These are phyloP conservation scores for Cladosporium sp. DNA, from an alignment of 2,329 filamentous ascomycete species.

Conservation along the genomic window DNA sequence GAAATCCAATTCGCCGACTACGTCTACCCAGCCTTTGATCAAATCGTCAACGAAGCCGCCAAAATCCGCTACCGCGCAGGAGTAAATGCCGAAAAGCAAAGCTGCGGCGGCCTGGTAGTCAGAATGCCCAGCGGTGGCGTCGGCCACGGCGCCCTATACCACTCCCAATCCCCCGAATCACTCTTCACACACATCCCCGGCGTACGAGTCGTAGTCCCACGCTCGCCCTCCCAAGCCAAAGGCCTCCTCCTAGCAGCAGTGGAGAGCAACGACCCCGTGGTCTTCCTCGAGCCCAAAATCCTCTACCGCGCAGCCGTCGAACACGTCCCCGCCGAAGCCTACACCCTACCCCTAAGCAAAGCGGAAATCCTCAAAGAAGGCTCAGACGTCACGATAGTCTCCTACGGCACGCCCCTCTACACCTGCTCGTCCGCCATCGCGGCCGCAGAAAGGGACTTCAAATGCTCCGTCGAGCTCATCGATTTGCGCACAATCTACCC, in stretches of 20 bases:
- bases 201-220: conserved; percentile 76
- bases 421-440: conserved; percentile 73
- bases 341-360: conserved; percentile 78
- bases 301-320: conserved; percentile 88
- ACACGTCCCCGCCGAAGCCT: conserved; percentile 76
- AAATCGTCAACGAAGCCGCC: conserved; percentile 88
- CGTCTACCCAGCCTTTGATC: conserved; percentile 86
- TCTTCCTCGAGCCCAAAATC: conserved; percentile 94
- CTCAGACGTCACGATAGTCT: conserved; percentile 75
- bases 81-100: conserved; percentile 33
- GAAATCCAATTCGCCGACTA: conserved; percentile 98
- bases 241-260: conserved; percentile 75
- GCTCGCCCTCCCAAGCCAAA: conserved; percentile 83
- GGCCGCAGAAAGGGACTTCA: conserved; percentile 68
- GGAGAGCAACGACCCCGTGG: conserved; percentile 73
- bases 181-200: conserved; percentile 87
- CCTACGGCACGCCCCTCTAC: conserved; percentile 86
- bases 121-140: conserved; percentile 88
- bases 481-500: conserved; percentile 86
- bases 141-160: conserved; percentile 82
- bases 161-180: conserved; percentile 83
- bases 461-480: conserved; percentile 75
- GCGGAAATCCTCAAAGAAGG: conserved; percentile 80
- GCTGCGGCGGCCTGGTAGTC: conserved; percentile 73
- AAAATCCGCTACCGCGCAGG: conserved; percentile 78